These are phyloP conservation scores for Nakaseomyces nivariensis DNA, from an alignment of 1,139 yeast genomes.

Conservation along the genomic window DNA sequence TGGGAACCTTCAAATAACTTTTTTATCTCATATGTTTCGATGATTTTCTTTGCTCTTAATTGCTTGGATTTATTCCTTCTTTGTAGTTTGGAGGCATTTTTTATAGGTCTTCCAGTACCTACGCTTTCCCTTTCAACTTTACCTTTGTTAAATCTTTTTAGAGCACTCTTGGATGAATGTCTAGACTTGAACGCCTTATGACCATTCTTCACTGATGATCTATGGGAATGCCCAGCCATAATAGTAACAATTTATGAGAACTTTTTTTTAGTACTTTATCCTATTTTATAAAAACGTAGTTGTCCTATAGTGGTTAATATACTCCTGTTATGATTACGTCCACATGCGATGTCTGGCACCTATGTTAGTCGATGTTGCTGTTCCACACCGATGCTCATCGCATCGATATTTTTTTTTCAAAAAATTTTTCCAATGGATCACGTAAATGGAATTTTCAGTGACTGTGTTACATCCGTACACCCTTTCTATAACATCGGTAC, in stretches of 20 bases:
- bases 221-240: constrained; percentile 74
- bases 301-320: too few species aligned
- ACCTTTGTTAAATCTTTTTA: constrained; percentile 74
- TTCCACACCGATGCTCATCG: neutral
- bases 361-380: neutral
- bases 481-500: neutral
- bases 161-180: constrained; percentile 83
- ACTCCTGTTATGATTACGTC: too few species aligned
- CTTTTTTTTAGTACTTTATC: neutral
- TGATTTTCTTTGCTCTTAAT: constrained; percentile 60
- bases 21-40: constrained; percentile 39
- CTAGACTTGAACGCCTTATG: constrained; percentile 87
- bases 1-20: constrained; percentile 68
- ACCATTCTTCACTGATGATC: constrained; percentile 70
- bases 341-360: too few species aligned
- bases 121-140: constrained; percentile 62
- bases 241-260: neutral
- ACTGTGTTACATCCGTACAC: neutral
- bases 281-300: too few species aligned
- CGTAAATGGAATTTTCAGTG: neutral
- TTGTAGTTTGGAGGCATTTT: constrained; percentile 52
- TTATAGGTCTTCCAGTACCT: constrained; percentile 33
- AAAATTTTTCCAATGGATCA: neutral
- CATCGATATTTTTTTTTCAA: neutral
- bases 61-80: constrained; percentile 76